Conservation (phyloP, 768 basidiomycete species). For the Panus rudis region DNA sequence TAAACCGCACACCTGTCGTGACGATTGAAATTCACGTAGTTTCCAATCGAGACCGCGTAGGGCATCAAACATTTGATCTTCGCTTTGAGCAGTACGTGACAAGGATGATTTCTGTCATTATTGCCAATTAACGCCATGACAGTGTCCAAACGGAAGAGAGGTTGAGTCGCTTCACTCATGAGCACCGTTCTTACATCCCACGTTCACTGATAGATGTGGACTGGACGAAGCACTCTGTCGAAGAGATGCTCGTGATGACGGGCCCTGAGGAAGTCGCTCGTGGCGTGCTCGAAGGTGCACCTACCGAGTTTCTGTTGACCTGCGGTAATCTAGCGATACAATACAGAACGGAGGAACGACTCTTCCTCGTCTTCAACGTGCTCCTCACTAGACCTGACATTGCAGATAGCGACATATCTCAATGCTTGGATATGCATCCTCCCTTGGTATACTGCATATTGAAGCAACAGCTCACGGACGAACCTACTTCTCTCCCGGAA, state of each 20-base stretch:
- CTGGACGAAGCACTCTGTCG: constrained; percentile 26
- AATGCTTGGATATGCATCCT: constrained; percentile 46
- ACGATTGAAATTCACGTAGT: constrained; percentile 62
- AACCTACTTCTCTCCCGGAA: constrained; percentile 23
- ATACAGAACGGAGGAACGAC: constrained; percentile 49
- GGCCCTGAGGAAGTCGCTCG: constrained; percentile 3
- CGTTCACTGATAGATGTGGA: constrained; percentile 12
- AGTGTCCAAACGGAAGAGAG: constrained; percentile 25
- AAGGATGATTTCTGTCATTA: constrained; percentile 6
- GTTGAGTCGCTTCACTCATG: constrained; percentile 16
- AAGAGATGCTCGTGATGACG: constrained; percentile 24
- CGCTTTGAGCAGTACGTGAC: constrained; percentile 57
- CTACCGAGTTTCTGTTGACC: constrained; percentile 5
- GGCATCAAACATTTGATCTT: constrained; percentile 61
- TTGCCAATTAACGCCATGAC: constrained; percentile 31
- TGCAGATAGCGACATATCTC: constrained; percentile 25
- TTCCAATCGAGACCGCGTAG: constrained; percentile 58
- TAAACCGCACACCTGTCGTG: constrained; percentile 43
- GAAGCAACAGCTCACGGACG: constrained; percentile 39
- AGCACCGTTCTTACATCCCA: constrained; percentile 13
- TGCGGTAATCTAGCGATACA: constrained; percentile 30
- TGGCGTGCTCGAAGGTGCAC: not conserved
- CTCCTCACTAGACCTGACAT: constrained; percentile 23
- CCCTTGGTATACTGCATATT: constrained; percentile 48
- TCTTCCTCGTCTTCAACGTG: constrained; percentile 44